These are phyloP conservation scores for Glycyrrhiza uralensis DNA, from an alignment of 306 rosid species.

Conservation along the genomic window DNA sequence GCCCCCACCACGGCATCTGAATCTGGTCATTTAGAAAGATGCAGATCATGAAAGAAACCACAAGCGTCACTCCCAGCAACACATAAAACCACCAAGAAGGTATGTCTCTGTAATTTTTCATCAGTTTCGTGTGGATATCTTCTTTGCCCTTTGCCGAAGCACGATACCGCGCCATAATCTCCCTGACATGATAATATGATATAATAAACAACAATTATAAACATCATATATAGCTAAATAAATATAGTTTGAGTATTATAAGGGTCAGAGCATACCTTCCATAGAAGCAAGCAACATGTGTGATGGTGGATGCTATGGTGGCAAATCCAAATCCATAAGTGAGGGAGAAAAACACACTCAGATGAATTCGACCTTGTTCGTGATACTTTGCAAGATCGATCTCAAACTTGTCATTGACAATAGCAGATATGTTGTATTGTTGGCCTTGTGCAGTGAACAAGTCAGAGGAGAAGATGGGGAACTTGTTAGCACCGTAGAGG, in stretches of 20 bases:
- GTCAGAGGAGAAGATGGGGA: constrained; percentile 69
- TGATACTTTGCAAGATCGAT: constrained; percentile 35
- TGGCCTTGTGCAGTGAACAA: constrained; percentile 60
- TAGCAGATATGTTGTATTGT: constrained; percentile 45
- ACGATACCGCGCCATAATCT: constrained; percentile 55
- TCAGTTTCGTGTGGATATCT: constrained; percentile 71
- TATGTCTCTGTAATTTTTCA: constrained; percentile 69
- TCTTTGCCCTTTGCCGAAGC: constrained; percentile 56
- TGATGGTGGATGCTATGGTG: constrained; percentile 60
- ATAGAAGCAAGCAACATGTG: constrained; percentile 61
- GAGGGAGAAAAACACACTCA: constrained; percentile 56
- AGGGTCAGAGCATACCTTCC: constrained; percentile 58
- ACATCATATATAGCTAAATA: background rate
- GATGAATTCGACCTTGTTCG: constrained; percentile 51
- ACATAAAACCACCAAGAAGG: constrained; percentile 78
- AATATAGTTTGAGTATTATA: background rate
- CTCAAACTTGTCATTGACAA: constrained; percentile 61
- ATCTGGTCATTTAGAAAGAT: constrained; percentile 51
- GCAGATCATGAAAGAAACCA: constrained; percentile 58
- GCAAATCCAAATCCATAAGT: constrained; percentile 74
- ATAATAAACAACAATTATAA: background rate
- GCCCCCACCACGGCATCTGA: constrained; percentile 95
- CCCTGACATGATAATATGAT: constrained; percentile 48
- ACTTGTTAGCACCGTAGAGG: constrained; percentile 41
- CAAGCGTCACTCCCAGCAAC: constrained; percentile 46